Conservation (phyloP, 2,329 filamentous ascomycete genomes). For the Mollisiaceae sp. region DNA sequence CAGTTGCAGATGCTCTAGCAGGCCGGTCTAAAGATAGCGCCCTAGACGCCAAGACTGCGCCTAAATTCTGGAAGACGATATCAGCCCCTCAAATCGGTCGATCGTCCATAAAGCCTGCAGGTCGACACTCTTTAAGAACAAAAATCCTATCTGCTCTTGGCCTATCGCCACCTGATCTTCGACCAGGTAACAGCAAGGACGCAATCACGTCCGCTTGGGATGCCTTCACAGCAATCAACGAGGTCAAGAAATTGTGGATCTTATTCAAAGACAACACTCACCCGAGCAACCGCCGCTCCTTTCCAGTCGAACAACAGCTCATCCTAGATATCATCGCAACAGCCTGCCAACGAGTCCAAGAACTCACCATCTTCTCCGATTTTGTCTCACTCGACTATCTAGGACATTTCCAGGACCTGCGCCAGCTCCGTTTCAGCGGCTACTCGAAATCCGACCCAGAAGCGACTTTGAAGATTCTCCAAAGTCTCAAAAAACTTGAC, state of each 20-base stretch:
- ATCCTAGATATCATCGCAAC: slow-evolving; percentile 24
- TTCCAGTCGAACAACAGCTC: slow-evolving; percentile 20
- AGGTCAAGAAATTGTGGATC: slow-evolving; percentile 15
- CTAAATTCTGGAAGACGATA: not conserved
- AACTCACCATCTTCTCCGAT: slow-evolving; percentile 13
- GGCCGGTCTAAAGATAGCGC: not conserved
- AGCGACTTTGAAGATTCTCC: slow-evolving; percentile 16
- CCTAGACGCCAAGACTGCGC: no score
- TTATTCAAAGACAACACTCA: slow-evolving; percentile 3
- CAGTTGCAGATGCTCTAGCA: slow-evolving; percentile 4
- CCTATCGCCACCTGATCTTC: not conserved
- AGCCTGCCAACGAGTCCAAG: slow-evolving; percentile 11
- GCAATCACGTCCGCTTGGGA: slow-evolving; percentile 15
- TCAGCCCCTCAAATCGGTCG: slow-evolving; percentile 3
- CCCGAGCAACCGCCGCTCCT: not conserved
- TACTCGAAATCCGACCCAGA: slow-evolving; percentile 14
- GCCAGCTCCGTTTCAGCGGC: slow-evolving; percentile 13
- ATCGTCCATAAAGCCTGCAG: not conserved
- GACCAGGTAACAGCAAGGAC: not conserved
- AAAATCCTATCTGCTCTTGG: not conserved
- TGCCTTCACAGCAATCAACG: slow-evolving; percentile 10
- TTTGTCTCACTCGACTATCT: slow-evolving; percentile 16
- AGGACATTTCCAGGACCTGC: slow-evolving; percentile 15
- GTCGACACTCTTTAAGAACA: not conserved
- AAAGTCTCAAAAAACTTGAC: slow-evolving; percentile 18